Conservation (phyloP, 495 filamentous ascomycete species). For the Halenospora varia region DNA sequence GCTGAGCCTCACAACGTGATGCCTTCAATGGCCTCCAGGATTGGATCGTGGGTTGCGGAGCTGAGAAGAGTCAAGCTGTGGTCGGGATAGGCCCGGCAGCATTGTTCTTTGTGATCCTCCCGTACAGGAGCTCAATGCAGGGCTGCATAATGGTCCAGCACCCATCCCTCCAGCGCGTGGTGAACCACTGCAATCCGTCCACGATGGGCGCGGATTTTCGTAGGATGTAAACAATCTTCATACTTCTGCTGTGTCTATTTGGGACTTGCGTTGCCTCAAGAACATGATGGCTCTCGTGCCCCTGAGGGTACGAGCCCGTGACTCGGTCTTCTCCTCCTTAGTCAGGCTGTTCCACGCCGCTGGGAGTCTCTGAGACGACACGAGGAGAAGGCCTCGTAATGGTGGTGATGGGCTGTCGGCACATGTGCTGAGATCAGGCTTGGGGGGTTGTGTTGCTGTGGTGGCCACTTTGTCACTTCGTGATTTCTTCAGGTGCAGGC, state of each 20-base stretch:
- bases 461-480: not conserved
- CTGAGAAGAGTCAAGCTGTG: not conserved
- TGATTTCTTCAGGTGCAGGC: not conserved
- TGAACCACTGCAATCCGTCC: too few species aligned
- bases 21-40: not conserved
- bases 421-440: not conserved
- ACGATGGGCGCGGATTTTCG: not conserved
- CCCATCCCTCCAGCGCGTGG: not conserved
- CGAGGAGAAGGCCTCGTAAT: not conserved
- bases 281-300: not conserved
- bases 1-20: not conserved
- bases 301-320: not conserved
- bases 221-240: not conserved
- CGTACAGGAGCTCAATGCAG: not conserved
- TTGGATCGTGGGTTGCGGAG: not conserved
- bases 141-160: not conserved
- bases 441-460: not conserved
- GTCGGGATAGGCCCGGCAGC: not conserved
- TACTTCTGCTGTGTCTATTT: not conserved
- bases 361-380: not conserved
- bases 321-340: not conserved
- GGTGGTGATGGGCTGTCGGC: not conserved
- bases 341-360: not conserved
- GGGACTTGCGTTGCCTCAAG: not conserved
- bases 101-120: not conserved